These are phyloP conservation scores for Phyllostachys edulis DNA, from an alignment of 176 grass and related monocot genomes.

Conservation along the genomic window DNA sequence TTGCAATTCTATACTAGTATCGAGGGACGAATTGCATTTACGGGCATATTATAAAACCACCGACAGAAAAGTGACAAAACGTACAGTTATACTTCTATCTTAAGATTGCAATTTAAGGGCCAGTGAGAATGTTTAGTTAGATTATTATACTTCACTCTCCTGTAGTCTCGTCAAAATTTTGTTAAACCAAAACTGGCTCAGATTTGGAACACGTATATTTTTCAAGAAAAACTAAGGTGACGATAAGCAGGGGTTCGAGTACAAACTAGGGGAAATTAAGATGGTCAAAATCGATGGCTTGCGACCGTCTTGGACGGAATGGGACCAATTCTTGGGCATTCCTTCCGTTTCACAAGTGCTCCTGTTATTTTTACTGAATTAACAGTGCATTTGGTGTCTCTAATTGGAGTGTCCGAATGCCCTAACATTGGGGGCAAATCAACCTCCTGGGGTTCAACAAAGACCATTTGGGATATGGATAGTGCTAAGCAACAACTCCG, in stretches of 20 bases:
- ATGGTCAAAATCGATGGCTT: conserved; percentile 12
- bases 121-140: background rate
- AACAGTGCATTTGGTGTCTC: background rate
- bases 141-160: background rate
- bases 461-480: background rate
- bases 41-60: background rate
- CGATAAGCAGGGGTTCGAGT: background rate
- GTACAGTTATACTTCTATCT: background rate
- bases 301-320: conserved; percentile 16
- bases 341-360: background rate
- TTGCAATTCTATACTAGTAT: background rate
- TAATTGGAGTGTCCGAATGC: background rate
- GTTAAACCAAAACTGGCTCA: background rate
- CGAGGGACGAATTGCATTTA: background rate
- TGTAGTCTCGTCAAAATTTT: background rate
- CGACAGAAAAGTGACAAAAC: background rate
- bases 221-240: background rate
- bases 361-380: background rate
- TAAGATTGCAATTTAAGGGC: background rate
- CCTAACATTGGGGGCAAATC: background rate
- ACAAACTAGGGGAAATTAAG: background rate
- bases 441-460: background rate
- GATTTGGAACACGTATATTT: background rate
- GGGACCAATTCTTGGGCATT: background rate
- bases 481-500: background rate